Percentiles rank a stretch among this genome's conserved stretches.
Evolutionary conservation across 78 protist genomes (phyloP).

Genomic region (Dictyostelium intermedium): DNA sequence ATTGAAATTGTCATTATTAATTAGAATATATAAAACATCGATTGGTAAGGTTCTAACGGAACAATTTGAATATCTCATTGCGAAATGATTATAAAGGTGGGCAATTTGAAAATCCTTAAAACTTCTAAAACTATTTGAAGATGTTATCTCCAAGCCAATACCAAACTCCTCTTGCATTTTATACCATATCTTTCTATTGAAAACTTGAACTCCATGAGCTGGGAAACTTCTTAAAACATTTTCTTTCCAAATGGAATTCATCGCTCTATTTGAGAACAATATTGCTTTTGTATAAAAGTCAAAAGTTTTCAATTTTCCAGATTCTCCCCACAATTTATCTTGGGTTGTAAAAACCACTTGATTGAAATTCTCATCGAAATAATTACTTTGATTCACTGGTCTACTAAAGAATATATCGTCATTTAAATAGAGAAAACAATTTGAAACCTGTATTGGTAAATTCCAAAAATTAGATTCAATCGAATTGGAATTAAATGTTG

Average conservation of each 20-base stretch:
- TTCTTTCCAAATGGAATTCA: not conserved
- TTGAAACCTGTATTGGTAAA: too few species aligned
- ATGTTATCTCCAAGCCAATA: not conserved
- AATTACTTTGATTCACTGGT: not conserved
- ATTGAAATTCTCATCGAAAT: not conserved
- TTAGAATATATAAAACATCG: too few species aligned
- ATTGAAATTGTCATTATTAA: too few species aligned
- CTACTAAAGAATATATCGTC: conserved; percentile 17
- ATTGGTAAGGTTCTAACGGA: too few species aligned
- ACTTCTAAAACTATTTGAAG: not conserved
- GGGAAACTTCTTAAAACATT: not conserved
- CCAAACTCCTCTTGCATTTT: not conserved
- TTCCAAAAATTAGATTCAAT: conserved; percentile 39
- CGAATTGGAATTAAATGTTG: too few species aligned
- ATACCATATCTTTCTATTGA: not conserved
- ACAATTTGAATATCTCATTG: not conserved
- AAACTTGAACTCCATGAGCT: conserved; percentile 7
- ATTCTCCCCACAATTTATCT: too few species aligned
- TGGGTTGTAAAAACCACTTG: not conserved
- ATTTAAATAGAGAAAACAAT: conserved; percentile 41
- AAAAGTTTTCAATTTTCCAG: too few species aligned
- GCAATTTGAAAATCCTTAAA: not conserved
- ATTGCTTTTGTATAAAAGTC: not conserved
- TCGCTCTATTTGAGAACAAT: not conserved
- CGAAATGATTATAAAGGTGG: not conserved